phyloP scores from a whole-genome alignment of 2,329 filamentous ascomycete species.

The Gaeumannomyces tritici region DNA sequence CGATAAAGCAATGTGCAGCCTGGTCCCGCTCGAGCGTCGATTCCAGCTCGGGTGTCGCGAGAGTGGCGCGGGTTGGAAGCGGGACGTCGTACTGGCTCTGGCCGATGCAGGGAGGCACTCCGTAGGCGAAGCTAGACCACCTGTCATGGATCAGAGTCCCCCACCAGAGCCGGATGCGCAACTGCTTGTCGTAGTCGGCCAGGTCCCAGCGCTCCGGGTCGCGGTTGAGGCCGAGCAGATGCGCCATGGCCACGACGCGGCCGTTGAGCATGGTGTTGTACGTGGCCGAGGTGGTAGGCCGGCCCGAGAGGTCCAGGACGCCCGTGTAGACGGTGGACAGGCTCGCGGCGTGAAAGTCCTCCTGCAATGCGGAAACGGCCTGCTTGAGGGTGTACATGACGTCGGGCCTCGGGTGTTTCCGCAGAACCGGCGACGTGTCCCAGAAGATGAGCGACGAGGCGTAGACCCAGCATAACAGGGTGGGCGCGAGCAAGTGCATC shows the following conservation, averaged over 20 bases:
- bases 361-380: constrained; percentile 49
- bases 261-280: constrained; percentile 44
- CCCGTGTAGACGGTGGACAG: constrained; percentile 48
- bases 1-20: constrained; percentile 25
- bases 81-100: constrained; percentile 38
- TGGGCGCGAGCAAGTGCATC: constrained; percentile 37
- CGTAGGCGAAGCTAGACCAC: constrained; percentile 44
- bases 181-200: constrained; percentile 35
- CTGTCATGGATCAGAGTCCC: constrained; percentile 41
- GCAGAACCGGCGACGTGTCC: constrained; percentile 36
- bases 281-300: constrained; percentile 50
- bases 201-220: constrained; percentile 43
- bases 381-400: constrained; percentile 53
- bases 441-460: constrained; percentile 50
- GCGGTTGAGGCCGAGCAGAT: constrained; percentile 45
- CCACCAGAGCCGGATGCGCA: constrained; percentile 48
- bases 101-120: constrained; percentile 39
- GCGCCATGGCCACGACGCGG: constrained; percentile 38
- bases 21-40: background rate
- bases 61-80: constrained; percentile 5
- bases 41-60: background rate
- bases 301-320: constrained; percentile 48
- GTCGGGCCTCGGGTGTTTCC: constrained; percentile 42
- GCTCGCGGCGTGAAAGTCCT: constrained; percentile 48
- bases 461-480: constrained; percentile 46